Evolutionary conservation across 1,139 yeast genomes (phyloP).

Genomic region (Hemisphaericaspora xylanilytica): DNA sequence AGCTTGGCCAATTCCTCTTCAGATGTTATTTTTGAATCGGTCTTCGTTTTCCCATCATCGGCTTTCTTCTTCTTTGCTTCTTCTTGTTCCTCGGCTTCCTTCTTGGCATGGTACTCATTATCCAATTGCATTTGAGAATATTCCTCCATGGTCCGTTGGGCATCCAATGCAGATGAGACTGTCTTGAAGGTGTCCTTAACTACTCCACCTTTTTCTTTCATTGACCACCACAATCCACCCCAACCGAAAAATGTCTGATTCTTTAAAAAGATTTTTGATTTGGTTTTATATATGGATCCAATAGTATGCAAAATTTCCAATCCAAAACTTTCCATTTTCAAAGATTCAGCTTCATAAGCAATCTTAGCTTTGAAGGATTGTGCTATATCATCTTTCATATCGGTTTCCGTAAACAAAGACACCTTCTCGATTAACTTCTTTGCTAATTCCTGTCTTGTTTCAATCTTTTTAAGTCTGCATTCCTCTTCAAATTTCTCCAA

Average conservation of each 20-base stretch:
- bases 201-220: conserved; percentile 85
- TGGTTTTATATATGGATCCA: conserved; percentile 73
- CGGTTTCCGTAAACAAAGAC: conserved; percentile 81
- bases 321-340: conserved; percentile 94
- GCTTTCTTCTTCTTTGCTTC: conserved; percentile 21
- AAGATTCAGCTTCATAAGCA: conserved; percentile 77
- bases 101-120: conserved; percentile 47
- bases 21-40: conserved; percentile 9
- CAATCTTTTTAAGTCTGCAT: conserved; percentile 66
- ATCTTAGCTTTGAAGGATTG: conserved; percentile 69
- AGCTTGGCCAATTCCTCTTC: conserved; percentile 17
- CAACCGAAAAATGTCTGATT: conserved; percentile 75
- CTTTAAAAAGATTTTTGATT: conserved; percentile 56
- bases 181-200: conserved; percentile 85
- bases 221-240: conserved; percentile 79
- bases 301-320: conserved; percentile 84
- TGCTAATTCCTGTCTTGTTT: conserved; percentile 64
- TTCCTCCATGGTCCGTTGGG: conserved; percentile 85
- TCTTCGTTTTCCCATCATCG: conserved; percentile 11
- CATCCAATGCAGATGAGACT: conserved; percentile 83
- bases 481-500: conserved; percentile 79
- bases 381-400: conserved; percentile 65
- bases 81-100: conserved; percentile 33
- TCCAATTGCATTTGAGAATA: conserved; percentile 67
- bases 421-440: conserved; percentile 64